Percentiles rank a stretch among this genome's conserved stretches.
These are phyloP conservation scores for Allomyces macrogynus DNA, from an alignment of 192 early-diverging fungal genomes.

Conservation along the genomic window DNA sequence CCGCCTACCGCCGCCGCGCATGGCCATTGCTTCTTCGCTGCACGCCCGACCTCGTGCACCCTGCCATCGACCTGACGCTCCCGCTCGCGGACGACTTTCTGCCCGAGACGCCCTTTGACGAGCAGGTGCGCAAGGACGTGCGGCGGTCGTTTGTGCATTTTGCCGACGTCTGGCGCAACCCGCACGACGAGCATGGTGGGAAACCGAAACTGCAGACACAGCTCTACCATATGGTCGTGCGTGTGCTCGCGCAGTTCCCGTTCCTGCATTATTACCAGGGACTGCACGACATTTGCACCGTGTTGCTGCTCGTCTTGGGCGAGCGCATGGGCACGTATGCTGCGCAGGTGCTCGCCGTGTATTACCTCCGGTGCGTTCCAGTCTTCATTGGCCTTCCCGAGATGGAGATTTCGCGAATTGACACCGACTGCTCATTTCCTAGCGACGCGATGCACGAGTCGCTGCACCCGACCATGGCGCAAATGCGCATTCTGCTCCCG, in stretches of 20 bases:
- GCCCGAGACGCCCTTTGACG: not conserved
- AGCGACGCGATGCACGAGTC: not conserved
- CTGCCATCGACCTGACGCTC: not conserved
- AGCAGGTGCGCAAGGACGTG: not conserved
- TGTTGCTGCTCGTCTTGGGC: no score
- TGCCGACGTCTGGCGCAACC: not conserved
- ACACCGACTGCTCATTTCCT: not conserved
- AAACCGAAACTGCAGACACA: conserved; percentile 7
- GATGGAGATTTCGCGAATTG: no score
- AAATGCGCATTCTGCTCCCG: conserved; percentile 6
- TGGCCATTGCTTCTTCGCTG: not conserved
- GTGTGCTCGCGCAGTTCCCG: conserved; percentile 29
- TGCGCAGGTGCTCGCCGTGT: conserved; percentile 18
- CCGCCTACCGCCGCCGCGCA: not conserved
- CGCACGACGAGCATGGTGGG: no score
- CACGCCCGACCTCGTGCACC: no score
- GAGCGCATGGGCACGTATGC: no score
- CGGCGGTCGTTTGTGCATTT: not conserved
- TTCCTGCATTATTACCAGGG: conserved; percentile 50
- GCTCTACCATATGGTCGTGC: conserved; percentile 19
- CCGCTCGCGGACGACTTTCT: not conserved
- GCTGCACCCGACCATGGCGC: not conserved
- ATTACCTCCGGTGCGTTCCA: conserved; percentile 15
- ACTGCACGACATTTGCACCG: conserved; percentile 16
- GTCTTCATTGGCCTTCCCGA: no score